phyloP scores from a whole-genome alignment of 2,329 filamentous ascomycete species.

The Colletotrichum orchidophilum region DNA sequence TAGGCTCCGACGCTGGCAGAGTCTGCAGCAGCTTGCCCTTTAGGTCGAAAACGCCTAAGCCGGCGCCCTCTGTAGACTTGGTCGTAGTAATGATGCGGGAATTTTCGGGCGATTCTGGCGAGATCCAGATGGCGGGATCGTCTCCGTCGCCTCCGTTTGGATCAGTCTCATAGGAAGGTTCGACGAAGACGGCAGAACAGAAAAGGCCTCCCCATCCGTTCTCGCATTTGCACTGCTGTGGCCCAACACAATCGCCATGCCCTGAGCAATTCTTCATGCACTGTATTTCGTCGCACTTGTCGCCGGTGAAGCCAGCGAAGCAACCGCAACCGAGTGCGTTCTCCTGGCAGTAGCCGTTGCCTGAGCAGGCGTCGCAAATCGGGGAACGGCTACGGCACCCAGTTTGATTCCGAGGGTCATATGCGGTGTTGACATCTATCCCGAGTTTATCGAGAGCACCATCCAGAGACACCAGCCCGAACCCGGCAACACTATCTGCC shows the following conservation, averaged over 20 bases:
- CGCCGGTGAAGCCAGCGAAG: slow-evolving; percentile 53
- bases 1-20: slow-evolving; percentile 56
- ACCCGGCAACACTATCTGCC: slow-evolving; percentile 48
- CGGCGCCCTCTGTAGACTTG: slow-evolving; percentile 58
- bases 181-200: slow-evolving; percentile 54
- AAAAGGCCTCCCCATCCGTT: slow-evolving; percentile 54
- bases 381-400: slow-evolving; percentile 38
- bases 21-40: slow-evolving; percentile 57
- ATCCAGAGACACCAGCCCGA: slow-evolving; percentile 51
- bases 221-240: slow-evolving; percentile 52
- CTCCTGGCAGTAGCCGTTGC: slow-evolving; percentile 49
- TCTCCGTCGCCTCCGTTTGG: slow-evolving; percentile 55
- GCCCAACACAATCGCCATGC: slow-evolving; percentile 51
- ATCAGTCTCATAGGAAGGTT: slow-evolving; percentile 53
- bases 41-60: slow-evolving; percentile 59
- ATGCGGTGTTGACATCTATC: slow-evolving; percentile 48
- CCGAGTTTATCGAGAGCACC: slow-evolving; percentile 43
- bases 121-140: slow-evolving; percentile 60
- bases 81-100: slow-evolving; percentile 63
- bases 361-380: slow-evolving; percentile 46
- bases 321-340: slow-evolving; percentile 47
- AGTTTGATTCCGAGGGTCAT: slow-evolving; percentile 44
- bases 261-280: slow-evolving; percentile 53
- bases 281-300: slow-evolving; percentile 45
- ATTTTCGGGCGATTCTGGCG: slow-evolving; percentile 47